Conservation (phyloP, 1,284 basidiomycete genomes). For the Vanrija sp. region DNA sequence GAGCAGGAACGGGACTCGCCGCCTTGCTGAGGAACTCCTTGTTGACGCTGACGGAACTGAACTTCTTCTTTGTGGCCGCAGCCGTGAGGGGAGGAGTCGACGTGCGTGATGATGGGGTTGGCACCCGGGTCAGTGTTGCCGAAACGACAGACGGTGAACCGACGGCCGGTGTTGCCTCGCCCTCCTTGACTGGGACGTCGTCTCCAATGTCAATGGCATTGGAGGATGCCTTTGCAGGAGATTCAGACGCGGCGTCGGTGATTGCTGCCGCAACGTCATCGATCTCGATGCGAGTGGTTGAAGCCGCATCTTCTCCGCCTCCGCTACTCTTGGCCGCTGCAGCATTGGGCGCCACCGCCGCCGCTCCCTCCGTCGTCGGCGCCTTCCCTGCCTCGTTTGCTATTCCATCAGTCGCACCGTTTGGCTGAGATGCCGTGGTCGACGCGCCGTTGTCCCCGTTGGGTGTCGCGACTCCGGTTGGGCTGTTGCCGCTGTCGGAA, state of each 20-base stretch:
- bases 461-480: too few species aligned
- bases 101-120: slow-evolving; percentile 38
- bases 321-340: too few species aligned
- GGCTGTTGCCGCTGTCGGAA: neutral
- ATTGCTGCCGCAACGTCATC: too few species aligned
- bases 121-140: slow-evolving; percentile 19
- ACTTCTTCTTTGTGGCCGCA: slow-evolving; percentile 69
- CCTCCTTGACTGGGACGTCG: too few species aligned
- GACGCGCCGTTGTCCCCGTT: too few species aligned
- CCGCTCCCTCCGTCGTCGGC: neutral
- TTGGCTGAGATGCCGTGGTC: neutral
- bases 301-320: neutral
- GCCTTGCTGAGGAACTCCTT: slow-evolving; percentile 91
- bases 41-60: slow-evolving; percentile 81
- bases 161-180: too few species aligned
- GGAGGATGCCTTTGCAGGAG: too few species aligned
- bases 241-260: too few species aligned
- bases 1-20: slow-evolving; percentile 33
- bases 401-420: neutral
- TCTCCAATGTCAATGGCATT: too few species aligned
- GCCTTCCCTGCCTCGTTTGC: neutral
- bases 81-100: slow-evolving; percentile 38
- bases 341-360: neutral
- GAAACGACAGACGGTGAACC: slow-evolving; percentile 6
- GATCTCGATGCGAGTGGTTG: too few species aligned